phyloP scores from a whole-genome alignment of 805 yeast genomes.

The Huiozyma naganishii region DNA sequence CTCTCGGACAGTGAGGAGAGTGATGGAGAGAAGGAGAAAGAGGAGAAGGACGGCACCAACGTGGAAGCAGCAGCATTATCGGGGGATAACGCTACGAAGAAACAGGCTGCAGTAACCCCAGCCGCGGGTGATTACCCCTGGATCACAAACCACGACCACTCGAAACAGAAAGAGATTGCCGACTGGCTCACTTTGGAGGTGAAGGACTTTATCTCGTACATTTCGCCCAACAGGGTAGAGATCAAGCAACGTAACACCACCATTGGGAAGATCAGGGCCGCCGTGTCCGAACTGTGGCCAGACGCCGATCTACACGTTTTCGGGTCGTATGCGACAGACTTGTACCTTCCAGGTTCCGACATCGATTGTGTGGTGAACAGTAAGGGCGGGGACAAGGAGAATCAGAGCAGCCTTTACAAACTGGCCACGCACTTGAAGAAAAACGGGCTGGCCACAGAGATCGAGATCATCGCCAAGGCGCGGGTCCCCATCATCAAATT shows the following conservation, averaged over 20 bases:
- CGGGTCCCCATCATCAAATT: conserved; percentile 92
- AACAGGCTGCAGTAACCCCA: conserved; percentile 1
- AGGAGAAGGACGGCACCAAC: conserved; percentile 3
- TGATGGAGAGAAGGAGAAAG: conserved; percentile 10
- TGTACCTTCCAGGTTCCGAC: conserved; percentile 90
- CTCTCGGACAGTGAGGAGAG: conserved; percentile 21
- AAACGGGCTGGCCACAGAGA: conserved; percentile 50
- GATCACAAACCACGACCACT: conserved; percentile 70
- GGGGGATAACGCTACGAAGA: not conserved
- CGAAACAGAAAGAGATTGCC: conserved; percentile 63
- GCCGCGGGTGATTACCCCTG: conserved; percentile 42
- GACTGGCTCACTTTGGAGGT: conserved; percentile 85
- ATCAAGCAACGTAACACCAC: conserved; percentile 55
- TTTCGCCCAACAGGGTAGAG: conserved; percentile 75
- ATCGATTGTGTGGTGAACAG: conserved; percentile 86
- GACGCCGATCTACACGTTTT: conserved; percentile 74
- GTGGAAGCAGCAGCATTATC: not conserved
- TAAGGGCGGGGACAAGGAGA: conserved; percentile 43
- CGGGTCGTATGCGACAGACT: conserved; percentile 90
- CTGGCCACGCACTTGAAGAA: conserved; percentile 60
- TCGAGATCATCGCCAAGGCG: conserved; percentile 82
- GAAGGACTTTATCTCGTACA: conserved; percentile 70
- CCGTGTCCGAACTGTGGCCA: conserved; percentile 55
- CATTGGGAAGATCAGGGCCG: conserved; percentile 46
- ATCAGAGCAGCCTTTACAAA: conserved; percentile 56